Conservation (phyloP, 78 protist species). For the Cavenderia fasciculata region DNA sequence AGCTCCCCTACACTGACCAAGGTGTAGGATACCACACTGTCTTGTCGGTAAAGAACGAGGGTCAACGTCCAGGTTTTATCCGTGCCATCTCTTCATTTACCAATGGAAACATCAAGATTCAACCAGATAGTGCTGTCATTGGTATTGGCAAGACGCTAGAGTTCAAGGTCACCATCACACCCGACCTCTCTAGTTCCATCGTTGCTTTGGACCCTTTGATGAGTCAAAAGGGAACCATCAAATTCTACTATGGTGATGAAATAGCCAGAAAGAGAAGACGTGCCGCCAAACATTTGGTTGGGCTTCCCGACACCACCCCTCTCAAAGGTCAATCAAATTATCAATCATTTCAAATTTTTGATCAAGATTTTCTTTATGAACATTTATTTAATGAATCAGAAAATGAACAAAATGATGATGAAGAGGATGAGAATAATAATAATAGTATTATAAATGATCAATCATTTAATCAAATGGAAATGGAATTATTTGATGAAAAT, state of each 20-base stretch:
- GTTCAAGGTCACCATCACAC: not conserved
- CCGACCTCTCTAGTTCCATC: not conserved
- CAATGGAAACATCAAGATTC: not conserved
- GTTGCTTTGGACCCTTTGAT: not conserved
- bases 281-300: not conserved
- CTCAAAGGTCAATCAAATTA: not conserved
- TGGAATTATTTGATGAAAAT: slow-evolving; percentile 20
- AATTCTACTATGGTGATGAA: slow-evolving; percentile 63
- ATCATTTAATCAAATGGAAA: not conserved
- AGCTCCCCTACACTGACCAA: not conserved
- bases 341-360: not conserved
- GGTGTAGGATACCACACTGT: not conserved
- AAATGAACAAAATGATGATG: not conserved
- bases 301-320: not conserved
- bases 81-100: slow-evolving; percentile 7
- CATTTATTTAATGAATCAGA: not conserved
- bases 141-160: slow-evolving; percentile 42
- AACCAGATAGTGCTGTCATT: slow-evolving; percentile 29
- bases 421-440: not conserved
- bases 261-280: slow-evolving; percentile 30
- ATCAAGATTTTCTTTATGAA: slow-evolving; percentile 24
- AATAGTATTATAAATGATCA: not conserved
- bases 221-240: not conserved
- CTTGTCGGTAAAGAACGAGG: slow-evolving; percentile 25
- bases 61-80: slow-evolving; percentile 63